Base-by-base conservation (phyloP, 169 alveolate genomes). In the Plasmodium sp. region DNA sequence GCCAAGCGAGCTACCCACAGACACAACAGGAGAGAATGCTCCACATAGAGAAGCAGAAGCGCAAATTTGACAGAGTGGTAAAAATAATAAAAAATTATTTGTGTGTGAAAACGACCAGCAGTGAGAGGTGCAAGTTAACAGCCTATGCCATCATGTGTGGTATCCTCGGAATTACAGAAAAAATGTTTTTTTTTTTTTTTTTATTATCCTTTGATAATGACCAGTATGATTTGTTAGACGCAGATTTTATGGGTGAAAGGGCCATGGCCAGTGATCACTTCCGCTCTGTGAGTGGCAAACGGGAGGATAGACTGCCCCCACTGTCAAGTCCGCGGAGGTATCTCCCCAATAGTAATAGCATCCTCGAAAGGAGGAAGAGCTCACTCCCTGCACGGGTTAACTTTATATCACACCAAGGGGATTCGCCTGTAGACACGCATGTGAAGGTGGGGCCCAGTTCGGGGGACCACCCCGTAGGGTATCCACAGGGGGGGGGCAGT, bases 91-190 rank as follows among this genome's bases (percentile, higher is more conserved):
- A 80, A 58, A 62, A 80, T 62, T 90, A 73, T 74, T 45, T 90
- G 36, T 90, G 91, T 54, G 72, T 90, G 62, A 79, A 81, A 79
- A 90, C 94, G 33, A 90, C 94, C 6, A 79, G 83, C 73, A 90
- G 90, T 58, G 91, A 90, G 73, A 58, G 94, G 18, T 90, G 94
- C 34, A 79, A 90, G 33, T 79, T 90, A 90, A 90, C 94, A 27
- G 94, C 94, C 0, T 90, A 90, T 90, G 94, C 91, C 54, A 90
- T 90, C 48, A 90, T 90, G 62, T 90, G 94, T 90, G 94, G 94
- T 7, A 90, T 90, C 39, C 34, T 90, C 16, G 94, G 94, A 3
- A 80, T 90, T 10, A 90, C 83, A 58, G 75, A 90, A 80, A 80
- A 90, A 5, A 90, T 90, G 81, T 90, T 58, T 90, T 80, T 90